phyloP scores from a whole-genome alignment of 129 eudicot species.

The Saussurea involucrata region DNA sequence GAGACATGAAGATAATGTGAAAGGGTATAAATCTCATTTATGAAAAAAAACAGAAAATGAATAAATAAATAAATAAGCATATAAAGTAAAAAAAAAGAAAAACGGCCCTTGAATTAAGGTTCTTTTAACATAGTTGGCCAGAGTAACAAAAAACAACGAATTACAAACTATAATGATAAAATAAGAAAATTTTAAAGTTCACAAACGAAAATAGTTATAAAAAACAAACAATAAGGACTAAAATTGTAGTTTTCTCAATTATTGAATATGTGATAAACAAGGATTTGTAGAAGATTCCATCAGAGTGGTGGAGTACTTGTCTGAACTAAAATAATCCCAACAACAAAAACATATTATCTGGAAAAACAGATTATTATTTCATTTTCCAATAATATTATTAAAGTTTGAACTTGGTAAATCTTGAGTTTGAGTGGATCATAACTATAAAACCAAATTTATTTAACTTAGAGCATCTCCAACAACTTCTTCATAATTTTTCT shows the following conservation, averaged over 20 bases:
- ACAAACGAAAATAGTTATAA: too few relatives aligned
- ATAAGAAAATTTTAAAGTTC: too few relatives aligned
- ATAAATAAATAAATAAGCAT: not conserved
- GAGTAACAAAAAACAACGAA: too few relatives aligned
- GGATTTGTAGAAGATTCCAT: conserved; percentile 17
- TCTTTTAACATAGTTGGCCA: not conserved
- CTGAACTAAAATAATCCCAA: conserved; percentile 8
- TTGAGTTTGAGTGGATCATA: not conserved
- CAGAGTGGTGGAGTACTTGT: conserved; percentile 10
- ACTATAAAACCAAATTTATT: not conserved
- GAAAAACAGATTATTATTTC: not conserved
- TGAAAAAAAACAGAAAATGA: not conserved
- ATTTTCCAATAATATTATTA: not conserved
- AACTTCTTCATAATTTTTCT: too few relatives aligned
- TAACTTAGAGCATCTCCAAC: too few relatives aligned
- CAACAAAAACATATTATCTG: conserved; percentile 1
- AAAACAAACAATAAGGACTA: not conserved
- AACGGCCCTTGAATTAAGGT: not conserved
- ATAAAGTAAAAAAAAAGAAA: not conserved
- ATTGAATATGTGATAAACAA: conserved; percentile 4
- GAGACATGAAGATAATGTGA: not conserved
- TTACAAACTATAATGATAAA: too few relatives aligned
- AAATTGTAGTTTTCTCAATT: not conserved
- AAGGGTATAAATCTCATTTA: not conserved
- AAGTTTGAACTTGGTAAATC: not conserved